Base-by-base conservation (phyloP, 2,329 filamentous ascomycete genomes). In the Thermomyces lanuginosus region DNA sequence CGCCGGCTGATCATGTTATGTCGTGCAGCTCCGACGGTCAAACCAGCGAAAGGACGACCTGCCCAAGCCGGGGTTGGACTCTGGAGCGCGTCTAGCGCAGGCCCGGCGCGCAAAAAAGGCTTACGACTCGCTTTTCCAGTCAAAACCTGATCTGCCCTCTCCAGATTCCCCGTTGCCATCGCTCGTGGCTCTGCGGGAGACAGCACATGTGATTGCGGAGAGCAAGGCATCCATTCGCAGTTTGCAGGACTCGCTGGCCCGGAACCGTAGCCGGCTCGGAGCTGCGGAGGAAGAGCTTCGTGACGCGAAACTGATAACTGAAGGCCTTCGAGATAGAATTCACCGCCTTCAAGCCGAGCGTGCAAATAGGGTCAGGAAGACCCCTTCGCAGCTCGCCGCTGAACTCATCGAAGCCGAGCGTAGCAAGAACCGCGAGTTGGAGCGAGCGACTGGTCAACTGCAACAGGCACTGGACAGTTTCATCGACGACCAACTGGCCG, bases 91-190 rank as follows among this genome's bases (percentile, higher is more conserved):
- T 19, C 39, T 58, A 2, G 42, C 41, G n/a, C 53, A 72, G 51
- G 49, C 66, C 16, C 55, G 52, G 28, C 45, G 56, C 19, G 56
- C 83, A 43, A 72, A 69, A 39, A 55, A 61, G 26, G 77, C 76
- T 3, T 81, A 83, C 40, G 64, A 70, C 27, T 62, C 65, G 9
- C 56, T 82, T 24, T 64, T 69, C 8, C 56, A 65, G 22, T 61
- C 64, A 8, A 63, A 72, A 27, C 73, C 76, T 6, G 70, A 71
- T 38, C 55, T 86, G 12, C 79, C 80, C 2, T 60, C 63, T 13
- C 56, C 69, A 6, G 68, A 65, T 26, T 86, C 80, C 11, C 61
- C 74, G 4, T 51, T 89, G 5, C 77, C 79, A 3, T 69, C 73
- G 5, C 58, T 91, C 4, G 47, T 89, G 21, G 78, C 80, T 4